A percentile compares a stretch with the other conserved stretches of the same genome.
Conservation (phyloP, 805 yeast genomes). For the Clavispora carvajalis region DNA sequence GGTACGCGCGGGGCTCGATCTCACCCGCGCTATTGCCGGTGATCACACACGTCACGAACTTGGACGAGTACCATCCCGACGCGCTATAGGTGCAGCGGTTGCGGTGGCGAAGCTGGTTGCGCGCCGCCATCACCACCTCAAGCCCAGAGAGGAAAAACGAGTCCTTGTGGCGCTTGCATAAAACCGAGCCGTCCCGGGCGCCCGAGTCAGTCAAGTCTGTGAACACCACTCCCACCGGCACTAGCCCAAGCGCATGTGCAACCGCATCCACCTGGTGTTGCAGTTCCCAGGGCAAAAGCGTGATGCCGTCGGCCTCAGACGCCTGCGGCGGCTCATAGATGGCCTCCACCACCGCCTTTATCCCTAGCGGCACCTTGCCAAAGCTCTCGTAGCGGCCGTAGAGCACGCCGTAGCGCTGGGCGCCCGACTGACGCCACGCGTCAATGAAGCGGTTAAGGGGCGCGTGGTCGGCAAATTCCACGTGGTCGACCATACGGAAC, state of each 20-base stretch:
- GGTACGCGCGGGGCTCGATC: constrained; percentile 87
- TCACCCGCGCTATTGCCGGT: constrained; percentile 87
- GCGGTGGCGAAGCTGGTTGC: constrained; percentile 62
- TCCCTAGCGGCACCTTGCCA: constrained; percentile 84
- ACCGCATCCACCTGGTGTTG: constrained; percentile 48
- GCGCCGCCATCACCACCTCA: constrained; percentile 80
- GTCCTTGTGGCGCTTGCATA: constrained; percentile 89
- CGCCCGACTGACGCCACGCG: constrained; percentile 84
- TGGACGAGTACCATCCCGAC: constrained; percentile 69
- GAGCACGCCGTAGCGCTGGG: constrained; percentile 80
- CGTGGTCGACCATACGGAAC: constrained; percentile 96
- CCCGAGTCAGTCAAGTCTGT: constrained; percentile 91
- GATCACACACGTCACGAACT: constrained; percentile 88
- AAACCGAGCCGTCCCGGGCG: constrained; percentile 77
- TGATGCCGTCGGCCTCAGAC: constrained; percentile 81
- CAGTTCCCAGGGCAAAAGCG: constrained; percentile 52
- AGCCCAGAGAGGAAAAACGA: constrained; percentile 86
- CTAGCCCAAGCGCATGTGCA: constrained; percentile 56
- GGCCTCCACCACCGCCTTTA: constrained; percentile 90
- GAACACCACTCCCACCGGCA: constrained; percentile 76
- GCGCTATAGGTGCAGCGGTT: constrained; percentile 60
- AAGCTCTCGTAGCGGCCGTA: constrained; percentile 78
- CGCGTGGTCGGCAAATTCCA: constrained; percentile 74
- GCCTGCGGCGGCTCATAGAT: constrained; percentile 90
- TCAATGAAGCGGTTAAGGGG: constrained; percentile 82